Base-by-base conservation (phyloP, 768 basidiomycete genomes). In the Ephemerocybe angulata region DNA sequence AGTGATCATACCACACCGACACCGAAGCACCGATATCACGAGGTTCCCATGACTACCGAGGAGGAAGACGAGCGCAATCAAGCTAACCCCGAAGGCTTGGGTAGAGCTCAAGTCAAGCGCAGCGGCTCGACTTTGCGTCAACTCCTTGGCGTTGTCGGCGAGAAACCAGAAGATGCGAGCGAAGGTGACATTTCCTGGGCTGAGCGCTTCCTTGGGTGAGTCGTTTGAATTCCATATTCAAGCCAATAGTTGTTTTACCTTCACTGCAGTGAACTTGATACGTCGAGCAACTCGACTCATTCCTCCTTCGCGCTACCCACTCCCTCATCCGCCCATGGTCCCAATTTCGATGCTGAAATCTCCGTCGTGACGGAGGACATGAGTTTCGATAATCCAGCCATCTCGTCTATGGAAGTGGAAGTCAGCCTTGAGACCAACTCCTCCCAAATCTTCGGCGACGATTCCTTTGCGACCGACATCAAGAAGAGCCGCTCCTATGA, bases 181-280 rank as follows among this genome's bases (percentile, higher is more conserved):
- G 87, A 89, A 65, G 84, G 88, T 6, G 88, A 91, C 60, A 89
- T 92, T 52, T 90, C 88, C 2, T 92, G 89, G 89, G 89, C 89
- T 12, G 89, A 92, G 70, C 78, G 80, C 40, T 85, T 81, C 67
- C 73, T 90, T 51, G 80, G 77, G 89, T 90, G 60, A 54, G 83
- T 63, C 0, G 5, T 13, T 31, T 24, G 11, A 55, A 27, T 7
- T 40, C 21, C 8, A 19, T 24, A 50, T 33, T 33, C 15, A 38
- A 33, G 13, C 35, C 29, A n/a, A 29, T 43, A 15, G 12, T 41
- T 43, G 50, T 28, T 52, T 17, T 52, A 42, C 1, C 49, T 25
- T 19, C 37, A 41, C 50, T 50, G 4, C 56, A 83, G 81, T 11
- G 81, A 81, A 65, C 75, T 72, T 21, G 76, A 78, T 31, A 58